These are phyloP conservation scores for Mycena galericulata DNA, from an alignment of 768 basidiomycete genomes.

Conservation along the genomic window DNA sequence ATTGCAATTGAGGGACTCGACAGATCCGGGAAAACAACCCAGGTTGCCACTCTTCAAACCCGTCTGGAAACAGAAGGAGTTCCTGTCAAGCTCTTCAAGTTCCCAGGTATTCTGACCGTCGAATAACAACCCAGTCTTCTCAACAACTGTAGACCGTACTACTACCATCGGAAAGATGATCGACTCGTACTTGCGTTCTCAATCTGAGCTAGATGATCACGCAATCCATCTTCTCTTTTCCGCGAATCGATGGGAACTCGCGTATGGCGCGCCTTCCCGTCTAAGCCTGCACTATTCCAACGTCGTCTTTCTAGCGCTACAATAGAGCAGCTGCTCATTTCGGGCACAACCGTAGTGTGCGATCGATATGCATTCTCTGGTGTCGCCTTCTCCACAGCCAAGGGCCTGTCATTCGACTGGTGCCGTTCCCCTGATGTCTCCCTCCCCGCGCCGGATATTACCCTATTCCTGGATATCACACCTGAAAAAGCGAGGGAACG, in stretches of 20 bases:
- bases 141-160: conserved; percentile 74
- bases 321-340: conserved; percentile 68
- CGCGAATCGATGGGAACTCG: conserved; percentile 96
- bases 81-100: conserved; percentile 77
- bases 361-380: conserved; percentile 98
- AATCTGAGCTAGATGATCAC: conserved; percentile 90
- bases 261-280: conserved; percentile 59
- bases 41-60: conserved; percentile 71
- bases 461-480: conserved; percentile 86
- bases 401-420: conserved; percentile 82
- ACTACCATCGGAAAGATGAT: conserved; percentile 95
- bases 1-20: conserved; percentile 98
- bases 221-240: conserved; percentile 95
- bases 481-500: conserved; percentile 75
- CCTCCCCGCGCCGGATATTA: conserved; percentile 90
- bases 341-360: conserved; percentile 83
- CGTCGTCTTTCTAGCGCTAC: conserved; percentile 55
- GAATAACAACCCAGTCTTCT: background rate
- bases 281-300: background rate
- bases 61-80: conserved; percentile 61
- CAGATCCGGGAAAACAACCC: conserved; percentile 94
- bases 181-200: conserved; percentile 87
- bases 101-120: conserved; percentile 74
- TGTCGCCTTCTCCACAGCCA: conserved; percentile 85
- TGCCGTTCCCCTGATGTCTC: conserved; percentile 88